These are phyloP conservation scores for Glycine latifolia DNA, from an alignment of 306 rosid species.

Conservation along the genomic window DNA sequence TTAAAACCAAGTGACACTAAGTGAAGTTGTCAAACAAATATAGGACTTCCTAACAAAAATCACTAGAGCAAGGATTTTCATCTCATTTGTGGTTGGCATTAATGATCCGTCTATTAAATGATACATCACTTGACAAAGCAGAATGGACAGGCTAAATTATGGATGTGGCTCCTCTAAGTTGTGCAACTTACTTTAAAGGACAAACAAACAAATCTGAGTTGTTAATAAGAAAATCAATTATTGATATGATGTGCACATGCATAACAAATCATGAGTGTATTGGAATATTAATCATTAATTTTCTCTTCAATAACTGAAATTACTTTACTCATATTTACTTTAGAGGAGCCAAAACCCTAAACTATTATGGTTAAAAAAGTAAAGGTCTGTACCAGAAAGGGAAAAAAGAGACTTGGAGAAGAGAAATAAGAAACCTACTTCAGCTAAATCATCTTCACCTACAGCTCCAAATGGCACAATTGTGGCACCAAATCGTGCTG, in stretches of 20 bases:
- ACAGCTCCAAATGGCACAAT: slow-evolving; percentile 96
- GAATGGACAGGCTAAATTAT: background rate
- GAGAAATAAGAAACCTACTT: slow-evolving; percentile 62
- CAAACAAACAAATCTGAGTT: background rate
- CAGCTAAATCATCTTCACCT: slow-evolving; percentile 85
- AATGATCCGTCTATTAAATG: too few relatives aligned
- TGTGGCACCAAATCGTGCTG: slow-evolving; percentile 91
- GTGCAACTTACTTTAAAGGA: background rate
- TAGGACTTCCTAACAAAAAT: background rate
- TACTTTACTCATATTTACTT: background rate
- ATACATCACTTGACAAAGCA: background rate
- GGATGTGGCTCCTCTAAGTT: background rate
- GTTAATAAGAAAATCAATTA: background rate
- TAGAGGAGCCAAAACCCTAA: background rate
- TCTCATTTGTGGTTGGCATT: too few relatives aligned
- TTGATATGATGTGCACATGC: background rate
- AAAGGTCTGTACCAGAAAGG: background rate
- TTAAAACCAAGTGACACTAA: too few relatives aligned
- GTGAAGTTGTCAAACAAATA: too few relatives aligned
- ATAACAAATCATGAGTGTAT: background rate
- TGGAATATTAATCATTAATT: background rate
- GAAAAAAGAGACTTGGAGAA: slow-evolving; percentile 1
- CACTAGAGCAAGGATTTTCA: background rate
- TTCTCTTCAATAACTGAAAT: background rate
- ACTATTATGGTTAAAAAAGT: background rate